Base-by-base conservation (phyloP, 371 early-diverging fungal genomes). In the Rhizomucor miehei region DNA sequence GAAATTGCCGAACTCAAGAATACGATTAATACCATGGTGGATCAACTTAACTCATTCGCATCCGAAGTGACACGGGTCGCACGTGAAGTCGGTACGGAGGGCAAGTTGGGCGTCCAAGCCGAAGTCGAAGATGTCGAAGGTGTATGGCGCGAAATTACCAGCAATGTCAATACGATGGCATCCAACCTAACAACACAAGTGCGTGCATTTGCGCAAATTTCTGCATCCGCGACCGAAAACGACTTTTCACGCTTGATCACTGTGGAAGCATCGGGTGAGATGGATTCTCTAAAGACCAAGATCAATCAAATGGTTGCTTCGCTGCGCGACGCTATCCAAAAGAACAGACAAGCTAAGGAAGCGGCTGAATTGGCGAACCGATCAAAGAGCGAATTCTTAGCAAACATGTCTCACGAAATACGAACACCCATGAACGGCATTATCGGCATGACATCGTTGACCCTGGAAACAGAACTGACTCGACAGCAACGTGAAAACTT, bases 401-500 rank as follows among this genome's bases (percentile, higher is more conserved):
- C 86, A 11, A 82, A 84, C 51, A 82, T 85, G 81, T 75, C 78
- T 25, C 84, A 84, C 62, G 86, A 86, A 50, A 72, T 81, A 50
- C 71, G 81, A 19, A 81, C 81, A 16, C 81, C 81, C 38, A 64
- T 81, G 68, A 71, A 73, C 51, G 79, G 80, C 43, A 73, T 81
- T 47, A 83, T 86, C 19, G 87, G 87, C 41, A 84, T 86, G 83
- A 82, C 87, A 2, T 69, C 75, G 34, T 53, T 86, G 50, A 79
- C 83, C 5, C 62, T 81, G 14, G 63, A 63, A 54, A 81, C 87
- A 1, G 81, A 84, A 41, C 66, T 89, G 34, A 78, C 81, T 41
- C 79, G 82, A 4, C 80, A 86, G 44, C 89, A 88, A 66, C 80
- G 82, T 21, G 88, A 87, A 65, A 81, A 83, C 52, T 63, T 87